Evolutionary conservation across 2,329 filamentous ascomycete species (phyloP).

Genomic region (Monosporascus sp.): DNA sequence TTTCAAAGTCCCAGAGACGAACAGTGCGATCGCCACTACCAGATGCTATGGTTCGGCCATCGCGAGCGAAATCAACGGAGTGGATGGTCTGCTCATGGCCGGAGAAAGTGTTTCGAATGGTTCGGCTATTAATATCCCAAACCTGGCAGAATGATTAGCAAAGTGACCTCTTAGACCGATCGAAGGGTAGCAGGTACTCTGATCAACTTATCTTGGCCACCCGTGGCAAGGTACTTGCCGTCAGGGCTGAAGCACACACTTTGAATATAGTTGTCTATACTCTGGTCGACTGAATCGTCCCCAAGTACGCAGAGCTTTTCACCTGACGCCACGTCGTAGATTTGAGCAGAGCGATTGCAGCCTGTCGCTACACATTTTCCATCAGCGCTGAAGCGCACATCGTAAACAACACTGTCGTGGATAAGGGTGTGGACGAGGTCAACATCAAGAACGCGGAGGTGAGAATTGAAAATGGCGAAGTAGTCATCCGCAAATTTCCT

Average conservation of each 20-base stretch:
- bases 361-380: constrained; percentile 95
- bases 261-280: constrained; percentile 91
- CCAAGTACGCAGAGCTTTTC: constrained; percentile 85
- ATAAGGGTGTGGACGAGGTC: constrained; percentile 88
- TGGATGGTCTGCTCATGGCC: constrained; percentile 99
- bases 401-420: constrained; percentile 96
- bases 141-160: constrained; percentile 48
- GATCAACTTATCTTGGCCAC: constrained; percentile 96
- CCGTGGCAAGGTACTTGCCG: constrained; percentile 87
- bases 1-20: constrained; percentile 91
- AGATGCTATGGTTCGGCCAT: constrained; percentile 90
- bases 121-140: constrained; percentile 83
- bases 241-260: constrained; percentile 99
- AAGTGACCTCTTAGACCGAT: not conserved
- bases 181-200: constrained; percentile 53
- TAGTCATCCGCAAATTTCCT: constrained; percentile 90
- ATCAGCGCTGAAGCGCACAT: constrained; percentile 92
- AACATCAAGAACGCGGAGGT: constrained; percentile 85
- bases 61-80: constrained; percentile 88
- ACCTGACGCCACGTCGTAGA: constrained; percentile 86
- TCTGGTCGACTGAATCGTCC: constrained; percentile 79
- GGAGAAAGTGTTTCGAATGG: constrained; percentile 88
- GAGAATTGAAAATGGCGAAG: constrained; percentile 96
- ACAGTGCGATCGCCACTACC: constrained; percentile 93
- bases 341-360: constrained; percentile 98